Evolutionary conservation across 2,329 filamentous ascomycete genomes (phyloP), one percentile per base, ranked within the genome.

Genomic region (Pseudocercospora eumusae): DNA sequence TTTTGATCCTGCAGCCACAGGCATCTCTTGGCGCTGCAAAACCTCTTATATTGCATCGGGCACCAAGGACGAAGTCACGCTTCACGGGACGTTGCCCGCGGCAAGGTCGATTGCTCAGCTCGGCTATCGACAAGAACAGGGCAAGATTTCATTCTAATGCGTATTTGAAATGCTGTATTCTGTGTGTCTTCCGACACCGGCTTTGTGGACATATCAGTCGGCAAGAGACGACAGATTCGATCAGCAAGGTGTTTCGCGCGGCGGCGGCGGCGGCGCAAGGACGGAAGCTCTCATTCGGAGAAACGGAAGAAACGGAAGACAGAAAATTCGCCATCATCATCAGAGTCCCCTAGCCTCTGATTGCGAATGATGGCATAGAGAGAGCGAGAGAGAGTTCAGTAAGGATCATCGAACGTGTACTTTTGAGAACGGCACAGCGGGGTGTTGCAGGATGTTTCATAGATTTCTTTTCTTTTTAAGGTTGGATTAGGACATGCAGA

Each of bases 401-500:
- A 47, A 45, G 56, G 56, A 44, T 56, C 25, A 44, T 56, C 25
- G 21, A 5, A 28, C 42, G 23, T 18, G 33, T 57, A 28, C 47
- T 25, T 25, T 23, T 25, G 44, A 47, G 44, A 47, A 49, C 52
- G 49, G 49, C 59, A 61, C 42, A 56, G 59, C 53, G 25, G 59
- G 42, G 44, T 50, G 59, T 61, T 57, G 59, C 59, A 61, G 50
- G 53, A 50, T 47, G 59, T 56, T 61, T 61, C 52, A 61, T 61
- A 56, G 53, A 61, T 10, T 54, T 56, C 18, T 31, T 10, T 54
- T 56, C 18, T 31, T 54, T 60, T 60, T 56, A 60, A 50, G 58
- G 58, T 60, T 60, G 58, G 49, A 21, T 28, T 58, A 47, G 44
- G 54, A 49, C 27, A 40, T 27, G 53, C 56, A 28, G 28, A 49